Evolutionary conservation across 2,329 filamentous ascomycete species (phyloP).

Genomic region (Fusarium annulatum): DNA sequence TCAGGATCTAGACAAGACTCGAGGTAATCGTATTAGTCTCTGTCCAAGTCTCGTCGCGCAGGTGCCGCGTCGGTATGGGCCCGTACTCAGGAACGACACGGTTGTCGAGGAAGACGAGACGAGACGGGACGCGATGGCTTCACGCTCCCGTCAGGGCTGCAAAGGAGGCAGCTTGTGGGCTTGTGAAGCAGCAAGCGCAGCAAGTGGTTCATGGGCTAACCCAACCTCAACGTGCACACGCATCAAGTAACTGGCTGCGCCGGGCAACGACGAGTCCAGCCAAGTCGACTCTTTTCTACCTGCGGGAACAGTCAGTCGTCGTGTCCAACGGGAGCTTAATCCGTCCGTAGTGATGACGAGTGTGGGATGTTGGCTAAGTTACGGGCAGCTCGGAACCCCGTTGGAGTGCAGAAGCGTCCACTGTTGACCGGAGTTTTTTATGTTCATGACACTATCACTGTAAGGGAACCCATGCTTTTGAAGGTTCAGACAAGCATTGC

Average conservation of each 20-base stretch:
- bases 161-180: neutral
- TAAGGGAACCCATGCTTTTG: slow-evolving; percentile 33
- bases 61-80: slow-evolving; percentile 27
- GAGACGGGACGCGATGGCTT: slow-evolving; percentile 35
- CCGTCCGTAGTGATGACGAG: slow-evolving; percentile 30
- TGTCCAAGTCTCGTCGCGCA: slow-evolving; percentile 22
- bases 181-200: slow-evolving; percentile 8
- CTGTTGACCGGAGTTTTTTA: slow-evolving; percentile 11
- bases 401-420: slow-evolving; percentile 40
- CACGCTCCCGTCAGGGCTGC: slow-evolving; percentile 21
- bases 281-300: slow-evolving; percentile 8
- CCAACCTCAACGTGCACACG: slow-evolving; percentile 20
- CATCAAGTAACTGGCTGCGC: slow-evolving; percentile 26
- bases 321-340: slow-evolving; percentile 14
- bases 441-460: slow-evolving; percentile 13
- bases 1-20: slow-evolving; percentile 1
- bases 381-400: slow-evolving; percentile 34
- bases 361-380: slow-evolving; percentile 39
- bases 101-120: slow-evolving; percentile 30
- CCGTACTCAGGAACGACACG: slow-evolving; percentile 33
- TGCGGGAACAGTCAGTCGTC: slow-evolving; percentile 11
- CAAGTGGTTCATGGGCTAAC: slow-evolving; percentile 30
- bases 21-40: neutral
- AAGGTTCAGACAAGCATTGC: slow-evolving; percentile 31
- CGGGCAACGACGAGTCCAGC: slow-evolving; percentile 9